Base-by-base conservation (phyloP, 1,139 yeast species). In the Blastobotrys illinoisensis region DNA sequence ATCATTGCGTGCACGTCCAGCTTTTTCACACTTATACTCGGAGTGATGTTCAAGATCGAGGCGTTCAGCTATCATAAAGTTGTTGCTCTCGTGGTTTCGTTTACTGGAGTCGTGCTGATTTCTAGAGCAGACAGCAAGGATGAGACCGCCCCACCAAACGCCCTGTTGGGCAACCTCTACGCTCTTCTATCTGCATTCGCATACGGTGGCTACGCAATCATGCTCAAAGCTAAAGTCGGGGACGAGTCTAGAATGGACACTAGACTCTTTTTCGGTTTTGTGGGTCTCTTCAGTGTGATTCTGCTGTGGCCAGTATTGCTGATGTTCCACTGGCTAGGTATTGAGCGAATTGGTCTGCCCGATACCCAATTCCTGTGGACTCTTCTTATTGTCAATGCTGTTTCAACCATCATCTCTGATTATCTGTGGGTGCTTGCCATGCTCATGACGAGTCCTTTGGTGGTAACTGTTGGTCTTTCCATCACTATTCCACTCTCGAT, bases 391-490 rank as follows among this genome's bases (percentile, higher is more conserved):
- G 62, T 81, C 49, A 93, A 93, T 69, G 88, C 93, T 53, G 65
- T 80, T 24, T 83, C 89, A 46, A 89, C 97, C 0, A 84, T 93
- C 62, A 72, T 90, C 16, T 86, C 96, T 48, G 99, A 93, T 67
- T 89, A 86, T 62, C 84, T 95, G 66, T 93, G 99, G 99, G 96
- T 96, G 47, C 81, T 89, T 62, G 96, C 98, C 0, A 95, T 91
- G 79, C 77, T 93, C 40, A 74, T 93, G 67, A 93, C 99, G 1
- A 85, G 95, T 50, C 99, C 99, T 0, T 76, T 93, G 59, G 91
- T 96, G 0, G 98, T 91, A 1, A 93, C 99, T 0, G 96, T 93
- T 7, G 99, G 99, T 0, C 76, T 93, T 47, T 86, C 96, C 24
- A 82, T 93, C 62, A 90, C 98, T 0, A 93, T 93, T 26, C 99